A percentile compares a stretch with the other conserved stretches of the same genome.
phyloP scores from a whole-genome alignment of 345 rosid genomes.

The Populus nigra region DNA sequence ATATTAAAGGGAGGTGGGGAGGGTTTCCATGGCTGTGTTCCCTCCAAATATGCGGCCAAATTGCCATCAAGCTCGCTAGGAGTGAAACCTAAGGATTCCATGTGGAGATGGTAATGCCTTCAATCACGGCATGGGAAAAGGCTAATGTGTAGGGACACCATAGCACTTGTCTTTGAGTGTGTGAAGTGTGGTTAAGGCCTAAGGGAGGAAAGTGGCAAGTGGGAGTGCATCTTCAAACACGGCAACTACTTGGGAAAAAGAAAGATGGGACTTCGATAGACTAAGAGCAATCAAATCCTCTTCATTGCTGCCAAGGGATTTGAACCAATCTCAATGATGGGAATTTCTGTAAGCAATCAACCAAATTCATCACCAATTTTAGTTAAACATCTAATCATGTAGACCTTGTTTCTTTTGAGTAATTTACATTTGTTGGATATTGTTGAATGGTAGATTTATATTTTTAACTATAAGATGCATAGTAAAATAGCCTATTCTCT shows the following conservation, averaged over 20 bases:
- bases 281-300: not conserved
- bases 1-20: conserved; percentile 1
- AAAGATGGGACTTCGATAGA: not conserved
- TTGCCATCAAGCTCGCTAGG: not conserved
- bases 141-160: not conserved
- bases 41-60: conserved; percentile 7
- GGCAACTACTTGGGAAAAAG: not conserved
- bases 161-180: not conserved
- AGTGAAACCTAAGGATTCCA: conserved; percentile 1
- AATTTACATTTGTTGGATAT: too few relatives aligned
- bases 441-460: too few relatives aligned
- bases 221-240: not conserved
- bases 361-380: not conserved
- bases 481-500: too few relatives aligned
- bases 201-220: not conserved
- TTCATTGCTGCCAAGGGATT: not conserved
- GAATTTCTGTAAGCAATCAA: not conserved
- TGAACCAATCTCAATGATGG: not conserved
- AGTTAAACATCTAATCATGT: not conserved
- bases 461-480: too few relatives aligned
- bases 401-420: not conserved
- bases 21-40: conserved; percentile 10
- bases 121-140: conserved; percentile 31
- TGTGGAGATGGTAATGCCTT: conserved; percentile 13
- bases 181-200: not conserved